Conservation (phyloP, 441 rosid genomes). For the Eutrema salsugineum region DNA sequence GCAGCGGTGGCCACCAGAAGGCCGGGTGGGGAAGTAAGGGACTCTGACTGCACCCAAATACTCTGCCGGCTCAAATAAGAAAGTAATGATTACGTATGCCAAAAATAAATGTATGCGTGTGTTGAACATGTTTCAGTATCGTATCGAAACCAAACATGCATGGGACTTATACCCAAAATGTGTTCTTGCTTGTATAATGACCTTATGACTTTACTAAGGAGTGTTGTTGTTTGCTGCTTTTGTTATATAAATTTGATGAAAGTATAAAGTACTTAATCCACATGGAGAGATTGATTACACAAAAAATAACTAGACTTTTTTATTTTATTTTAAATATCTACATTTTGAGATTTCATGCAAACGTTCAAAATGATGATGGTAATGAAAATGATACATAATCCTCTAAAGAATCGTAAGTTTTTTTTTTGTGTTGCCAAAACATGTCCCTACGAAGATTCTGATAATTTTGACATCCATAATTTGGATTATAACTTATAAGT, state of each 20-base stretch:
- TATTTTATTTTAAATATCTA: no score
- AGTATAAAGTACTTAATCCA: neutral
- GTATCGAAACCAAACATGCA: slow-evolving; percentile 5
- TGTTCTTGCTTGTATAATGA: neutral
- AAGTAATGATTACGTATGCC: slow-evolving; percentile 2
- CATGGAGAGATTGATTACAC: neutral
- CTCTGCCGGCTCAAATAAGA: slow-evolving; percentile 1
- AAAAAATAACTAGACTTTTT: no score
- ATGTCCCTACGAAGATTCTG: no score
- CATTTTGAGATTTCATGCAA: no score
- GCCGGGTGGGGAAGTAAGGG: slow-evolving; percentile 26
- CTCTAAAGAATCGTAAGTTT: no score
- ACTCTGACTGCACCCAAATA: slow-evolving; percentile 6
- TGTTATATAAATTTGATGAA: slow-evolving; percentile 11
- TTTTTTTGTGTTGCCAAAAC: no score
- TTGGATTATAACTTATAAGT: no score
- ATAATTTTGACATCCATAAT: no score
- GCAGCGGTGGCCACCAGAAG: slow-evolving; percentile 4
- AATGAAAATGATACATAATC: no score
- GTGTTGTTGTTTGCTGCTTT: slow-evolving; percentile 8
- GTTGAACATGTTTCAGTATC: slow-evolving; percentile 15
- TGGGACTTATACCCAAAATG: neutral
- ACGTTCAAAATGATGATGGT: no score
- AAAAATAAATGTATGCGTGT: slow-evolving; percentile 10
- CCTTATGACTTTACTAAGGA: neutral